phyloP scores from a whole-genome alignment of 306 rosid genomes.

The Vigna reflexopilosa region DNA sequence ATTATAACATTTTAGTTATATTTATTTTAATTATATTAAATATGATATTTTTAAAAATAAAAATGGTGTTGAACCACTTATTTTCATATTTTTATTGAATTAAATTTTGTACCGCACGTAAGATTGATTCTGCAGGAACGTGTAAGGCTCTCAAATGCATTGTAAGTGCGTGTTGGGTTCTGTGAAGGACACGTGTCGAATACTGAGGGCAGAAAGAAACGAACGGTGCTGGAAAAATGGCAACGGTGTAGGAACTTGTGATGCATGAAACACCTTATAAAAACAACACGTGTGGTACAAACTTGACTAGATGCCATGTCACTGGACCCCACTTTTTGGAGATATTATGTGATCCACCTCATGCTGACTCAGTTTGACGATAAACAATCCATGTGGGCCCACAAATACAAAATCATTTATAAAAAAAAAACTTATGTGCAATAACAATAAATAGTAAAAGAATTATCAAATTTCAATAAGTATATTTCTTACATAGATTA shows the following conservation, averaged over 20 bases:
- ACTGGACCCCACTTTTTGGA: constrained; percentile 28
- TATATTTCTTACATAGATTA: too few species aligned
- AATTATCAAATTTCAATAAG: too few species aligned
- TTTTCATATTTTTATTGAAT: too few species aligned
- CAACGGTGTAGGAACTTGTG: neutral
- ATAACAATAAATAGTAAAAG: neutral
- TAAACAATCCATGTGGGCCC: constrained; percentile 16
- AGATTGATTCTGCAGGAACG: neutral
- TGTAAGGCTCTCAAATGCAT: constrained; percentile 20
- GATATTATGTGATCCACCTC: constrained; percentile 56
- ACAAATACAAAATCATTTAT: neutral
- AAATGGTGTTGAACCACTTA: too few species aligned
- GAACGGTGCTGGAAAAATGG: constrained; percentile 15
- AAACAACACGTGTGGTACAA: constrained; percentile 33
- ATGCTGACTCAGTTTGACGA: constrained; percentile 57
- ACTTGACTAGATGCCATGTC: constrained; percentile 61
- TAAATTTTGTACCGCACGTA: neutral
- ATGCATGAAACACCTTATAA: neutral
- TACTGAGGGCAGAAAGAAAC: neutral
- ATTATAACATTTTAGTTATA: too few species aligned
- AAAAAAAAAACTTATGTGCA: too few species aligned
- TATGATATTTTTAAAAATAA: too few species aligned
- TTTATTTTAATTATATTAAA: too few species aligned
- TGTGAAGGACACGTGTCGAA: neutral
- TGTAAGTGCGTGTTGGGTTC: neutral